Percentiles rank a stretch among this genome's conserved stretches.
These are phyloP conservation scores for Neonothopanus nambi DNA, from an alignment of 1,284 basidiomycete species.

Conservation along the genomic window DNA sequence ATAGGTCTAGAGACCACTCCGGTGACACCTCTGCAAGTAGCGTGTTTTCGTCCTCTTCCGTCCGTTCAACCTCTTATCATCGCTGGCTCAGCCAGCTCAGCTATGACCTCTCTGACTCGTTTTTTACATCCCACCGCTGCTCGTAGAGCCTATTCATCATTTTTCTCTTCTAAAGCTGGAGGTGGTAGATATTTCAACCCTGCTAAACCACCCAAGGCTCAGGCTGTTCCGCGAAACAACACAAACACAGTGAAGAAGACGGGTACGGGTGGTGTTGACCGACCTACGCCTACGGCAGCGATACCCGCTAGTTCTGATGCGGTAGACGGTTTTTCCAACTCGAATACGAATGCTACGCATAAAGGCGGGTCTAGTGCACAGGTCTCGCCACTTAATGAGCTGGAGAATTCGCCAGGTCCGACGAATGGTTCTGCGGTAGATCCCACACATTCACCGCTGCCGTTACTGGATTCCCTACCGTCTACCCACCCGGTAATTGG, in stretches of 20 bases:
- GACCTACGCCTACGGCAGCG: background rate
- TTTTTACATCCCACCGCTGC: slow-evolving; percentile 49
- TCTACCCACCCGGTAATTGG: slow-evolving; percentile 53
- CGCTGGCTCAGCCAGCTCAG: slow-evolving; percentile 3
- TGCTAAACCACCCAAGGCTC: slow-evolving; percentile 57
- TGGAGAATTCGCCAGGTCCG: background rate
- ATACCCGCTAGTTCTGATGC: background rate
- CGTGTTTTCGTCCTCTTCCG: background rate
- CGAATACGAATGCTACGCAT: background rate
- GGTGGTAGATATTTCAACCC: slow-evolving; percentile 75
- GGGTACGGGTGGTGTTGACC: background rate
- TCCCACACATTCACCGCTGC: background rate
- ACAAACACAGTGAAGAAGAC: slow-evolving; percentile 12
- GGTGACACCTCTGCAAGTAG: no score
- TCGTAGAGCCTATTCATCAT: slow-evolving; percentile 69
- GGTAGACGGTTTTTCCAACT: background rate
- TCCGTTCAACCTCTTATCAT: no score
- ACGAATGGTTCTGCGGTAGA: no score
- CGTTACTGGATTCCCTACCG: slow-evolving; percentile 2
- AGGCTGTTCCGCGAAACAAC: slow-evolving; percentile 3
- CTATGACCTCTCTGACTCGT: slow-evolving; percentile 36
- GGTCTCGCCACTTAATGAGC: no score
- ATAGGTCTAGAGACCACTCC: background rate
- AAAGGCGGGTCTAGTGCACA: background rate
- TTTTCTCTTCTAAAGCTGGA: slow-evolving; percentile 75